Base-by-base conservation (phyloP, 306 rosid species). In the Acacia melanoxylon region DNA sequence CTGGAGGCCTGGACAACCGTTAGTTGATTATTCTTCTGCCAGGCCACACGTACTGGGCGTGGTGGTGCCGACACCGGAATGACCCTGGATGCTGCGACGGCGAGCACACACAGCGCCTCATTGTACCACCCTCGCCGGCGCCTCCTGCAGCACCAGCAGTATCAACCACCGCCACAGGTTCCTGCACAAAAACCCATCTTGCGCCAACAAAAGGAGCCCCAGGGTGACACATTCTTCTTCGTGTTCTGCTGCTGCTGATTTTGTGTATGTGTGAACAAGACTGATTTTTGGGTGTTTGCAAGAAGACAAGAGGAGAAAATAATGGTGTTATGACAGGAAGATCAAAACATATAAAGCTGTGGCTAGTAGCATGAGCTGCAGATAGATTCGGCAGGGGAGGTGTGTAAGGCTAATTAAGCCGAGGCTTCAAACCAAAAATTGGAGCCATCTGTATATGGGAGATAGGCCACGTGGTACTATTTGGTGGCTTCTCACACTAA, bases 41-140 rank as follows among this genome's bases (percentile, higher is more conserved):
- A 10, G 88, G 92, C 97, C 97, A 94, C 9, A 86, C 92, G 63
- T 94, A 91, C 84, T 86, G 81, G 9, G 74, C 88, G 3, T 61
- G 94, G 83, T 91, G 98, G n/a, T 84, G 92, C 51, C 98, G 86
- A 72, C 98, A 94, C 80, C 97, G 91, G 78, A 93, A 94, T 35
- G 98, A 93, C 20, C 97, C 97, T 0, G 95, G 97, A 83, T 94
- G 97, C 78, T 51, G 81, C 3, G 97, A 91, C 49, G 97, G 97
- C 12, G 98, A 94, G 76, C 98, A 93, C 80, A 85, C 61, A 33
- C 98, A 92, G 29, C 67, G 86, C 85, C 80, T 84, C 8, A 9
- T 25, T 0, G 79, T 48, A 68, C 76, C 84, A 1, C 52, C 45
- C 33, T 80, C 76, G 1, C 35, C 37, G 6, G 80, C 69, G 49